Conservation (phyloP, 768 basidiomycete genomes). For the Boletus reticuloceps region DNA sequence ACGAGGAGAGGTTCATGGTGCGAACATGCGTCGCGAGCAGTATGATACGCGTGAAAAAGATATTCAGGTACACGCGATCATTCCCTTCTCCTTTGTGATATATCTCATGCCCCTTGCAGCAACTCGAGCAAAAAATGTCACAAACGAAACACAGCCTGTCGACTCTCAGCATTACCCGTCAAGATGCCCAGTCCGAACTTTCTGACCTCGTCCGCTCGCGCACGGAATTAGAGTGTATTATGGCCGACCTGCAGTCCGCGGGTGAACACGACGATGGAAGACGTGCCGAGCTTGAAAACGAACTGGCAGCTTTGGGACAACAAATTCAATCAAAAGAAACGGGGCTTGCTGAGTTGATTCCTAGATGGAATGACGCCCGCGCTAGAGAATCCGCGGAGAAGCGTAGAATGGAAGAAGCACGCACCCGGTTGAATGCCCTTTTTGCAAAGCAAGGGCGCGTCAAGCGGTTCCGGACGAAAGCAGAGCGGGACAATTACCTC, state of each 20-base stretch:
- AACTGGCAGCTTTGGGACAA: slow-evolving; percentile 58
- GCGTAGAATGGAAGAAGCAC: slow-evolving; percentile 70
- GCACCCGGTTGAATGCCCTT: slow-evolving; percentile 66
- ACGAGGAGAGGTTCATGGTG: slow-evolving; percentile 75
- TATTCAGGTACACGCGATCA: slow-evolving; percentile 56
- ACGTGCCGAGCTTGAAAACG: slow-evolving; percentile 59
- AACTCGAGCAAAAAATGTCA: slow-evolving; percentile 69
- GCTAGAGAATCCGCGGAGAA: slow-evolving; percentile 52
- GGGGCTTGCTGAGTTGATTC: slow-evolving; percentile 59
- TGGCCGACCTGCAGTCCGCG: slow-evolving; percentile 73
- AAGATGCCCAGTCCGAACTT: slow-evolving; percentile 79
- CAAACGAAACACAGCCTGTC: slow-evolving; percentile 68
- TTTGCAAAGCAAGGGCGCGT: slow-evolving; percentile 91
- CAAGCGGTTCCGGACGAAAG: slow-evolving; percentile 77
- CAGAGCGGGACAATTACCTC: slow-evolving; percentile 82
- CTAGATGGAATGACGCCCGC: slow-evolving; percentile 66
- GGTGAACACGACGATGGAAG: slow-evolving; percentile 63
- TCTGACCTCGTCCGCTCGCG: slow-evolving; percentile 81
- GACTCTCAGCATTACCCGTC: slow-evolving; percentile 65
- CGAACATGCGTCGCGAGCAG: slow-evolving; percentile 78
- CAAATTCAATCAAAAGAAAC: slow-evolving; percentile 62
- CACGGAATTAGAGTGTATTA: slow-evolving; percentile 82
- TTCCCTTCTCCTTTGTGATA: neutral
- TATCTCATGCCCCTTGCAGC: slow-evolving; percentile 39
- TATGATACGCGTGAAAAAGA: slow-evolving; percentile 83